Evolutionary conservation across 1,284 basidiomycete genomes (phyloP).

Genomic region (Trametes versicolor): DNA sequence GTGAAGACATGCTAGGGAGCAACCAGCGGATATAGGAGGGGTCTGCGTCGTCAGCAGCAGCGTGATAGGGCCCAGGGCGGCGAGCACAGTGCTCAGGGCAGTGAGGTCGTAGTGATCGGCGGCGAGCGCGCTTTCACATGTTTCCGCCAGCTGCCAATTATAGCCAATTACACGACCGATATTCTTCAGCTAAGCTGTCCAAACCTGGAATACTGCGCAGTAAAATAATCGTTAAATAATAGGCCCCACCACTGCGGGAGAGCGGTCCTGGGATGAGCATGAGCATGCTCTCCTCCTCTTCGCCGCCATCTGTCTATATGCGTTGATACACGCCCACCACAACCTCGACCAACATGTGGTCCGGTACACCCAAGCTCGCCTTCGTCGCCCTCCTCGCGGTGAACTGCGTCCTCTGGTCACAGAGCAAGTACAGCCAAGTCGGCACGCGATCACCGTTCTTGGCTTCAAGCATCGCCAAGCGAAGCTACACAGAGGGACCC

Average conservation of each 20-base stretch:
- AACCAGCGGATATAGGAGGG: background rate
- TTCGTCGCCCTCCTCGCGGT: slow-evolving; percentile 61
- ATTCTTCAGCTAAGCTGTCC: background rate
- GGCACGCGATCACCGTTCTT: slow-evolving; percentile 35
- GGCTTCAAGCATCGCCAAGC: slow-evolving; percentile 32
- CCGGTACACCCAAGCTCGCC: slow-evolving; percentile 54
- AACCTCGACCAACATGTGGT: slow-evolving; percentile 46
- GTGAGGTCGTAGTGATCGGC: slow-evolving; percentile 23
- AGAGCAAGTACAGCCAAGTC: slow-evolving; percentile 61
- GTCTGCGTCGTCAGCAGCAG: slow-evolving; percentile 5
- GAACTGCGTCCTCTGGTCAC: slow-evolving; percentile 72
- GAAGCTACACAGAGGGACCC: slow-evolving; percentile 24
- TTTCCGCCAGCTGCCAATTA: slow-evolving; percentile 17
- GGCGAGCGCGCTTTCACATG: slow-evolving; percentile 9
- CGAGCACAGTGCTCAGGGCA: slow-evolving; percentile 12
- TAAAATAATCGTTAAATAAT: background rate
- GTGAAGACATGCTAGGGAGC: slow-evolving; percentile 26
- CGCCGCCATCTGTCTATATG: slow-evolving; percentile 25
- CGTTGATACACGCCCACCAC: slow-evolving; percentile 15
- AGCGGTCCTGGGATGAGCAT: slow-evolving; percentile 17
- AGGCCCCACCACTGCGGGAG: slow-evolving; percentile 7
- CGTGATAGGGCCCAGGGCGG: slow-evolving; percentile 1
- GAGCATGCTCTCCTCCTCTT: slow-evolving; percentile 16
- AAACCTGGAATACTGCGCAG: background rate
- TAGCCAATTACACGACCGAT: slow-evolving; percentile 1